Evolutionary conservation across 306 rosid genomes (phyloP).

Genomic region (Acacia crassicarpa): DNA sequence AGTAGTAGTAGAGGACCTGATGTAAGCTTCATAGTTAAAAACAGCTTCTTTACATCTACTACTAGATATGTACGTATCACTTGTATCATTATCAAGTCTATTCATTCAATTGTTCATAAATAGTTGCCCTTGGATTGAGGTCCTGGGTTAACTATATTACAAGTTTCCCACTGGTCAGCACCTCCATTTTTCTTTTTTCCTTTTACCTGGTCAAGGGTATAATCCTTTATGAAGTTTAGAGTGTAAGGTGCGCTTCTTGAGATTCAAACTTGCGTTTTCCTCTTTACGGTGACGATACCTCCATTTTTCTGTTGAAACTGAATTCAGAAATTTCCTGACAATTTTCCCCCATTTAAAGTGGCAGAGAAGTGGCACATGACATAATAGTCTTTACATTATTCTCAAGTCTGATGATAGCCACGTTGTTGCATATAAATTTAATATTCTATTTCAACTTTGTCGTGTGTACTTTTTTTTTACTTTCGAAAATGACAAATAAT

Average conservation of each 20-base stretch:
- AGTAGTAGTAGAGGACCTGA: slow-evolving; percentile 18
- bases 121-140: not conserved
- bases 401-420: not conserved
- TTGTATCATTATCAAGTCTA: slow-evolving; percentile 43
- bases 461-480: not conserved
- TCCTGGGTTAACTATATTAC: not conserved
- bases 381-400: not conserved
- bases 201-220: too few species aligned
- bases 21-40: slow-evolving; percentile 34
- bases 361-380: not conserved
- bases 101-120: slow-evolving; percentile 39
- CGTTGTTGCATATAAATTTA: not conserved
- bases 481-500: too few species aligned
- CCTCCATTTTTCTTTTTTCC: not conserved
- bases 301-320: not conserved
- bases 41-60: slow-evolving; percentile 36
- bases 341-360: not conserved
- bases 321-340: not conserved
- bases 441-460: not conserved
- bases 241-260: too few species aligned
- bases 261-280: too few species aligned
- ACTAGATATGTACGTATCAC: slow-evolving; percentile 26
- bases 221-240: too few species aligned
- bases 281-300: not conserved
- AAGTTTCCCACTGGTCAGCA: not conserved